These are phyloP conservation scores for Hamamelis virginiana DNA, from an alignment of 164 flowering plant genomes.

Conservation along the genomic window DNA sequence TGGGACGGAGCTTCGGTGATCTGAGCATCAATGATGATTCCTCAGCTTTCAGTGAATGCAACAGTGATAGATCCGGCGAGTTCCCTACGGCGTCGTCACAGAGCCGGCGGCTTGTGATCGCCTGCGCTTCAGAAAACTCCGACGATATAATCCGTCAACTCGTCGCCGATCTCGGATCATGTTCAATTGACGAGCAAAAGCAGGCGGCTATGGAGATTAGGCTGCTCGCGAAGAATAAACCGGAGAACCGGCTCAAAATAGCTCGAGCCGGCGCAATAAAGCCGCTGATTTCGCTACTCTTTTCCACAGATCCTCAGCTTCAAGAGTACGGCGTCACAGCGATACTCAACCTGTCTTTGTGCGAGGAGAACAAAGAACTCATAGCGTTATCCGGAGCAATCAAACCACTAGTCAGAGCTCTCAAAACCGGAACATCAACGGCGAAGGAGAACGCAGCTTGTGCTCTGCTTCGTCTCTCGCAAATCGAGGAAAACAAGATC, in stretches of 20 bases:
- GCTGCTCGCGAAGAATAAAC: constrained; percentile 73
- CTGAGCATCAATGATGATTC: constrained; percentile 36
- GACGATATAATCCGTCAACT: constrained; percentile 60
- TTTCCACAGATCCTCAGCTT: constrained; percentile 58
- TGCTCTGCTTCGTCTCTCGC: constrained; percentile 76
- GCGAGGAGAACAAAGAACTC: constrained; percentile 71
- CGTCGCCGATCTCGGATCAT: constrained; percentile 54
- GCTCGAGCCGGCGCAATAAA: constrained; percentile 65
- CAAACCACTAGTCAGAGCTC: constrained; percentile 62
- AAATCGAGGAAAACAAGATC: constrained; percentile 57
- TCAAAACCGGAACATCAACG: constrained; percentile 60
- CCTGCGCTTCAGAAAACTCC: constrained; percentile 56
- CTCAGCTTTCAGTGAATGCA: constrained; percentile 74
- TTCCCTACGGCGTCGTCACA: constrained; percentile 50
- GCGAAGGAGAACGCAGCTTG: constrained; percentile 89
- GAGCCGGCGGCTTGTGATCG: constrained; percentile 35
- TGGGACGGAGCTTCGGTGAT: constrained; percentile 45
- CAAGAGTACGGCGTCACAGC: constrained; percentile 86
- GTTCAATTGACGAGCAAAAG: constrained; percentile 58
- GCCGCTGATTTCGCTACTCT: constrained; percentile 58
- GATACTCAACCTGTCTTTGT: constrained; percentile 67
- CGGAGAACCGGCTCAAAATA: constrained; percentile 68
- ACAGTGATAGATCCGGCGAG: constrained; percentile 82
- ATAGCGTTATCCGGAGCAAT: constrained; percentile 71
- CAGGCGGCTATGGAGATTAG: constrained; percentile 74